A percentile compares a stretch with the other conserved stretches of the same genome.
Evolutionary conservation across 2,329 filamentous ascomycete species (phyloP).

Genomic region (Nothopassalora personata): DNA sequence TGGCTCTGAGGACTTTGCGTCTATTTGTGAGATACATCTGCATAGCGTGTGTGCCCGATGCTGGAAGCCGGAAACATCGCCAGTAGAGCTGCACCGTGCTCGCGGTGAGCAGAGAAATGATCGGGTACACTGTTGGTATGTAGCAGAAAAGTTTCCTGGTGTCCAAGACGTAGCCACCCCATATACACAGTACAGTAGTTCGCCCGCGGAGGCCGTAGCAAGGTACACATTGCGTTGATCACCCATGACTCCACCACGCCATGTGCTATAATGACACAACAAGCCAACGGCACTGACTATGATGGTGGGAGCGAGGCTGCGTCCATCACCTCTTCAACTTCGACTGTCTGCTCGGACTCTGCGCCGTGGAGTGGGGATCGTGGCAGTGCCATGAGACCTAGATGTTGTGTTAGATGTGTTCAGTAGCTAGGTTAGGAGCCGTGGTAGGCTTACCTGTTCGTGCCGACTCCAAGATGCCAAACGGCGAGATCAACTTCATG

Average conservation of each 20-base stretch:
- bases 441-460: constrained; percentile 59
- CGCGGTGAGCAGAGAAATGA: no score
- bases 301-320: constrained; percentile 80
- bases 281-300: constrained; percentile 1
- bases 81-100: no score
- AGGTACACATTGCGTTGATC: not conserved
- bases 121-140: no score
- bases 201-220: not conserved
- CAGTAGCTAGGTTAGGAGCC: not conserved
- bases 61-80: no score
- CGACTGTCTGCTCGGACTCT: constrained; percentile 70
- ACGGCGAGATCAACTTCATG: constrained; percentile 89
- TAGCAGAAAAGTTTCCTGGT: no score
- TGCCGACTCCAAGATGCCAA: constrained; percentile 93
- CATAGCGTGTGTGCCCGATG: no score
- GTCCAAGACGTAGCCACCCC: not conserved
- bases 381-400: constrained; percentile 87
- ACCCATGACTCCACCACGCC: not conserved
- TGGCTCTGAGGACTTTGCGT: constrained; percentile 80
- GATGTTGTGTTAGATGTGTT: not conserved
- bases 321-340: constrained; percentile 91
- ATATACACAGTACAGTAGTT: not conserved
- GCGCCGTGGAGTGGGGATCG: constrained; percentile 79
- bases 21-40: constrained; percentile 50
- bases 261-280: constrained; percentile 3